Percentiles rank a stretch among this genome's conserved stretches.
Evolutionary conservation across 768 basidiomycete species (phyloP).

Genomic region (Macrolepiota dolichaula): DNA sequence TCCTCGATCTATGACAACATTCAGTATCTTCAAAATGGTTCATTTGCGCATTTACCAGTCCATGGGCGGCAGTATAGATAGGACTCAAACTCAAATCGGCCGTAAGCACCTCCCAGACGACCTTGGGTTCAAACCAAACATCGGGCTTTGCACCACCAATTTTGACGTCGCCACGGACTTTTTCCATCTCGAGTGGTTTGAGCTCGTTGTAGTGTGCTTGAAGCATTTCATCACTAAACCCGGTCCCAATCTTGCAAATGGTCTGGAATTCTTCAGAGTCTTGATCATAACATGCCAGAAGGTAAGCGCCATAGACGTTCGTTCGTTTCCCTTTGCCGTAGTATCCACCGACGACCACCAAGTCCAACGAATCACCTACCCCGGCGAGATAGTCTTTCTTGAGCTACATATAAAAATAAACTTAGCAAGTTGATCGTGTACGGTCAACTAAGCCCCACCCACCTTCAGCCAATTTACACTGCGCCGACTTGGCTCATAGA

Average conservation of each 20-base stretch:
- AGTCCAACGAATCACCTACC: constrained; percentile 93
- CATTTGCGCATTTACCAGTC: constrained; percentile 56
- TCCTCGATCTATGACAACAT: constrained; percentile 61
- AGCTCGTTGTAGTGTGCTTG: constrained; percentile 78
- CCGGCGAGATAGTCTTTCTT: constrained; percentile 99
- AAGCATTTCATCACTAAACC: constrained; percentile 91
- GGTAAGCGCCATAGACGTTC: constrained; percentile 95
- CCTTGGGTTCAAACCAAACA: constrained; percentile 94
- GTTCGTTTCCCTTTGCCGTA: constrained; percentile 98
- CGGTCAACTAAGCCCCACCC: constrained; percentile 5
- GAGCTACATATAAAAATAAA: constrained; percentile 49
- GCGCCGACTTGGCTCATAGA: constrained; percentile 92
- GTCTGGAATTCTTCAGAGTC: constrained; percentile 95
- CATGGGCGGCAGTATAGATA: constrained; percentile 92
- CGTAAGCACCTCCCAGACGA: constrained; percentile 98
- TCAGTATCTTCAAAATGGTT: neutral
- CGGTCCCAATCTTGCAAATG: constrained; percentile 98
- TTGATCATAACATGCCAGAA: constrained; percentile 93
- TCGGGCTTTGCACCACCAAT: constrained; percentile 94
- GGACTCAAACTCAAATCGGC: constrained; percentile 97
- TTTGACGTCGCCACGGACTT: constrained; percentile 80
- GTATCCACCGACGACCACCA: constrained; percentile 97
- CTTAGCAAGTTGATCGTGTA: constrained; percentile 1
- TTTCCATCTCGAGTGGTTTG: constrained; percentile 69
- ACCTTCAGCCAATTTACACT: constrained; percentile 99